Conservation (phyloP, 2,329 filamentous ascomycete genomes). For the Pseudocercospora musae region DNA sequence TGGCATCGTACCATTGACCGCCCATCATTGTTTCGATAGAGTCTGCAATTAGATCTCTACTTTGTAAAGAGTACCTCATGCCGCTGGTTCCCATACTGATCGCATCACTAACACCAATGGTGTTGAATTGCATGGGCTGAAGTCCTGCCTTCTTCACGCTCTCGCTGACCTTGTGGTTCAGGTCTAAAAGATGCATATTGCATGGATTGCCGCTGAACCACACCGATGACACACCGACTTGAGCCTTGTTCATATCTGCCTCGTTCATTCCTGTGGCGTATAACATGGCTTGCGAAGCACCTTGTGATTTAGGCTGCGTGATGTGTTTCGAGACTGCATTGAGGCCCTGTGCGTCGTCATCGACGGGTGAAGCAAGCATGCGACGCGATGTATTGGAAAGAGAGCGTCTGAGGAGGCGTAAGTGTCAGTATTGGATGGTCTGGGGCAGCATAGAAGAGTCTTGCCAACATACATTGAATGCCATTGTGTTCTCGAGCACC, state of each 20-base stretch:
- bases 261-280: constrained; percentile 89
- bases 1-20: constrained; percentile 97
- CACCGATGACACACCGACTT: constrained; percentile 95
- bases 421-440: neutral
- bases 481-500: constrained; percentile 26
- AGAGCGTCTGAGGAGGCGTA: constrained; percentile 6
- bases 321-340: constrained; percentile 83
- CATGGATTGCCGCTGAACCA: constrained; percentile 99
- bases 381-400: constrained; percentile 18
- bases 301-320: constrained; percentile 97
- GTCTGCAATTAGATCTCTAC: constrained; percentile 93
- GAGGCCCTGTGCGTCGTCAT: constrained; percentile 45
- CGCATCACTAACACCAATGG: constrained; percentile 92
- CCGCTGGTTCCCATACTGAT: constrained; percentile 98
- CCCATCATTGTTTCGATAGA: constrained; percentile 99
- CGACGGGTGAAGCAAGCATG: constrained; percentile 22
- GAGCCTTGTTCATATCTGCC: constrained; percentile 89
- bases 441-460: neutral
- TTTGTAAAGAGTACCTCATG: constrained; percentile 82
- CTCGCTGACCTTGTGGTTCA: constrained; percentile 74
- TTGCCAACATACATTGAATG: constrained; percentile 13
- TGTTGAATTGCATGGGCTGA: constrained; percentile 97
- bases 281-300: constrained; percentile 97
- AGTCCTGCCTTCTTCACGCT: constrained; percentile 71
- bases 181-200: constrained; percentile 96